Base-by-base conservation (phyloP, 1,284 basidiomycete species). In the Tilletia setariae region DNA sequence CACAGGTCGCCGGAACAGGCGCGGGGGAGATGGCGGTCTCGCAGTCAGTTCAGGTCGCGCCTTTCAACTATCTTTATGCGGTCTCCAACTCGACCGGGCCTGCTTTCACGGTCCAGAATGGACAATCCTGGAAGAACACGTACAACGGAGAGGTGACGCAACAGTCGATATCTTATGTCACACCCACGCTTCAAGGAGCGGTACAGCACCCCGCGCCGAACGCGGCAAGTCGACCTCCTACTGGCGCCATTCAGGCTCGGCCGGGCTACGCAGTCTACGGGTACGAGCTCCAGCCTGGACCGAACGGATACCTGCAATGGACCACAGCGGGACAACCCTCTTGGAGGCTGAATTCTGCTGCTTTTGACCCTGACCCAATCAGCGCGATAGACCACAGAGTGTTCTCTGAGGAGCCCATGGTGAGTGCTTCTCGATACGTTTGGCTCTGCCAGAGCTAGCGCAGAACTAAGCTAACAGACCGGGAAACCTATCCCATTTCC, bases 81-180 rank as follows among this genome's bases (percentile, higher is more conserved):
- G 68, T 79, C 9, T 74, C 67, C 67, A 76, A 74, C 69, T 71
- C 73, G 23, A 74, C 76, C 15, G 78, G 75, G 28, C 77, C 70
- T 44, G 76, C 74, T 15, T 80, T 76, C 65, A 49, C 71, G 8
- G 21, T 82, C 56, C 77, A 72, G 69, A 67, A 74, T 30, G 44
- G 65, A 0, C 40, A 62, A 9, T 66, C 70, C 25, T 64, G 89
- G 68, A 87, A 85, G 76, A 94, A 94, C 83, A 69, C 83, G 2
- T 95, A 94, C 83, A 87, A 86, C 65, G 93, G 93, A 28, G 90
- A 90, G 40, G 79, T 84, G 15, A 92, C 86, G 80, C 93, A 95
- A 82, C 90, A 95, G 83, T 90, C 79, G 6, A 73, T 77, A 43
- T 76, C 72, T 32, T 76, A 72, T 19, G 73, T 81, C 15, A 71